Base-by-base conservation (phyloP, 2,329 filamentous ascomycete genomes). In the Bipolaris oryzae region DNA sequence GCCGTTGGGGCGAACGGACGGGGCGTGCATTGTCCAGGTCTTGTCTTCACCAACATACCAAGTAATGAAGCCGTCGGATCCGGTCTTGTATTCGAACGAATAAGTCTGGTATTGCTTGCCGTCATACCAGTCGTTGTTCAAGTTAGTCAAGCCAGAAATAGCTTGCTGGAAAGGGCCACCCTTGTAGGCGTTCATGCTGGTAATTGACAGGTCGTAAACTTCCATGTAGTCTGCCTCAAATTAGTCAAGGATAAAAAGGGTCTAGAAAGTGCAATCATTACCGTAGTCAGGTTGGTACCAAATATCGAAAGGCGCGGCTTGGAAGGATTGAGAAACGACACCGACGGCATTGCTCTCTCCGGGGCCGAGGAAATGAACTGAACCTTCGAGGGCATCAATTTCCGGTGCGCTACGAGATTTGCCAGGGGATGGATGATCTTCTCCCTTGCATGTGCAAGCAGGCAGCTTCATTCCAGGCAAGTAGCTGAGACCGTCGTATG, bases 351-450 rank as follows among this genome's bases (percentile, higher is more conserved):
- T 79, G 31, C 77, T 78, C 18, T 80, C 70, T n/a, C 78, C 77
- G 37, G 79, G 76, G 15, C 83, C 81, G 21, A 87, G 67, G 16
- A 79, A 78, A 5, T 74, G 77, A 13, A 86, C 85, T 63, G 83
- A 88, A n/a, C 85, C 88, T 80, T 91, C 88, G 39, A 91, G 78
- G 11, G 83, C 87, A 81, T 91, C 88, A 58, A 91, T 89, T 79
- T 91, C 88, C 0, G 89, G 88, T 1, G 87, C 85, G 55, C 85
- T 85, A 21, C 88, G 83, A 48, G 87, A 88, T 45, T 79, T 85
- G 13, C 88, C 88, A 7, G 84, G 84, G 20, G 77, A 85, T 4
- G 88, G 88, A 68, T 91, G 88, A 64, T 90, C 87, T 63, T 85
- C 80, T 15, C 80, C 81, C 7, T 74, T 73, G 73, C 88, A 91